Evolutionary conservation across 2,329 filamentous ascomycete genomes (phyloP).

Genomic region (Fusarium neocosmosporiellum): DNA sequence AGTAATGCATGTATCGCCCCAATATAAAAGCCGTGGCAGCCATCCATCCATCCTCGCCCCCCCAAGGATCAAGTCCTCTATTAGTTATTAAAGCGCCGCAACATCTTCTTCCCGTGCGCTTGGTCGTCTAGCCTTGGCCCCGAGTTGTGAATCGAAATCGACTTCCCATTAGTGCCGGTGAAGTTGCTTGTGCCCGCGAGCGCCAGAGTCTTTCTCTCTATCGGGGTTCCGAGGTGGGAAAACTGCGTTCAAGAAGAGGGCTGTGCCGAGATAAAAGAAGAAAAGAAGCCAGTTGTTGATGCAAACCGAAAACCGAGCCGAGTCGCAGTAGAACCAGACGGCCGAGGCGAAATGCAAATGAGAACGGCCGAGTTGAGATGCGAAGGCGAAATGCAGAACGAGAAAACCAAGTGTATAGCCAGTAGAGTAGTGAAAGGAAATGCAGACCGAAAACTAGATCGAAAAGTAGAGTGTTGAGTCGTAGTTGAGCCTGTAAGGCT

Average conservation of each 20-base stretch:
- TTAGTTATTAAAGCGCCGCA: conserved; percentile 19
- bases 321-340: background rate
- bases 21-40: conserved; percentile 3
- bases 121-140: conserved; percentile 30
- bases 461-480: background rate
- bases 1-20: background rate
- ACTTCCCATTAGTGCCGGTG: conserved; percentile 6
- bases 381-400: background rate
- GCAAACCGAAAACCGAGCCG: background rate
- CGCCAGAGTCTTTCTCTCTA: conserved; percentile 4
- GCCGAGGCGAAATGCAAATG: conserved; percentile 5
- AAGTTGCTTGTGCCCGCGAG: conserved; percentile 7
- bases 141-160: conserved; percentile 18
- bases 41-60: conserved; percentile 12
- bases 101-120: conserved; percentile 14
- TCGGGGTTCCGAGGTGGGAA: conserved; percentile 12
- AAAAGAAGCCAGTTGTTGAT: conserved; percentile 13
- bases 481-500: background rate
- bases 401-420: background rate
- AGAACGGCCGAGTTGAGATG: background rate
- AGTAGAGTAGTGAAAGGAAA: background rate
- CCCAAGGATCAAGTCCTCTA: conserved; percentile 14
- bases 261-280: conserved; percentile 1
- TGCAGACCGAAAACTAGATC: background rate
- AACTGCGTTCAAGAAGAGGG: conserved; percentile 2